A percentile compares a stretch with the other conserved stretches of the same genome.
Conservation (phyloP, 305 asterid species). For the Rubia tinctorum region DNA sequence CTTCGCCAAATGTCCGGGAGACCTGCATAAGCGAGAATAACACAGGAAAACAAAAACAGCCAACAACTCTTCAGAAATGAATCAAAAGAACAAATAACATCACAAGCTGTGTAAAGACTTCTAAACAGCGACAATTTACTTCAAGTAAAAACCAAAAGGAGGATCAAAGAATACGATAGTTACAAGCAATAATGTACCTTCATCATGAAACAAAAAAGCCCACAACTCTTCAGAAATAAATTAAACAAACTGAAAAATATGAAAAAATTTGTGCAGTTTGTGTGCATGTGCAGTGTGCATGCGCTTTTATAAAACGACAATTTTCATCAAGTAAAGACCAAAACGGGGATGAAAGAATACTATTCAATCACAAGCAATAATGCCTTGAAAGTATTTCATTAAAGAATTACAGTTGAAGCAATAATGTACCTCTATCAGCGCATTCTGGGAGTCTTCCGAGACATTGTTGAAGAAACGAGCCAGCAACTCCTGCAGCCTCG, state of each 20-base stretch:
- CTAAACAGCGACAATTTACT: too few relatives aligned
- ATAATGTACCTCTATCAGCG: constrained; percentile 50
- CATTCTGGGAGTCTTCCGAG: constrained; percentile 43
- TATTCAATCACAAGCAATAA: neutral
- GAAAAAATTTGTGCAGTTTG: neutral
- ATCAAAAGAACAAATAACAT: neutral
- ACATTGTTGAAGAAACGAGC: constrained; percentile 42
- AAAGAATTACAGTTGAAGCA: constrained; percentile 1
- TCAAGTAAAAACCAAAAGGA: too few relatives aligned
- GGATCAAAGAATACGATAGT: neutral
- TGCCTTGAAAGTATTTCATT: neutral
- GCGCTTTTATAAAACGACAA: neutral
- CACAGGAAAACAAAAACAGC: neutral
- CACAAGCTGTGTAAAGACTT: too few relatives aligned
- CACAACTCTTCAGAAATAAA: neutral
- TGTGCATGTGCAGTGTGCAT: too few relatives aligned
- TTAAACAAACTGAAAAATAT: neutral
- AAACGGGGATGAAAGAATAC: neutral
- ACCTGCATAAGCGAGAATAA: constrained; percentile 35
- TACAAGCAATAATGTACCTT: too few relatives aligned
- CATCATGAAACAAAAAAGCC: neutral
- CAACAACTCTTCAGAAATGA: neutral
- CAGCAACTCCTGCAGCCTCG: constrained; percentile 62
- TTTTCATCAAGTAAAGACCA: too few relatives aligned
- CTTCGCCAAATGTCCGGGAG: constrained; percentile 47